Percentiles rank a stretch among this genome's conserved stretches.
Conservation (phyloP, 768 basidiomycete genomes). For the Chalciporus piperatus region DNA sequence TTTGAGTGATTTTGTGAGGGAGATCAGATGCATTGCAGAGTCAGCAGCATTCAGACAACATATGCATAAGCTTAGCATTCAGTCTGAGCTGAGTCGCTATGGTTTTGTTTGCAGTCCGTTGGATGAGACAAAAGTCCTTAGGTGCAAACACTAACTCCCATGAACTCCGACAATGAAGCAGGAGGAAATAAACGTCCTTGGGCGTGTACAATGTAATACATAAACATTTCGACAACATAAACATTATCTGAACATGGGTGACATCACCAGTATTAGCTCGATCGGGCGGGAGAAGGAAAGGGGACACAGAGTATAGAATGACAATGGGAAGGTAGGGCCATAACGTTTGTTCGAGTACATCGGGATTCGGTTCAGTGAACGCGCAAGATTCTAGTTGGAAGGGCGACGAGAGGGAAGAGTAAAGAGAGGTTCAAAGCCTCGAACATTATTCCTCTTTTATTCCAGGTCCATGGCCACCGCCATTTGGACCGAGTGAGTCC, state of each 20-base stretch:
- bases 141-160: no score
- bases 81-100: no score
- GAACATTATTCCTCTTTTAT: constrained; percentile 28
- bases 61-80: no score
- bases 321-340: not conserved
- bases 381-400: constrained; percentile 1
- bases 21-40: no score
- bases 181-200: constrained; percentile 5
- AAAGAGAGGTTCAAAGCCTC: not conserved
- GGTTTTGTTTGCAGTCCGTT: no score
- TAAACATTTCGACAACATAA: constrained; percentile 2
- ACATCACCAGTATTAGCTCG: constrained; percentile 7
- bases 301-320: not conserved
- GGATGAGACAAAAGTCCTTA: not conserved
- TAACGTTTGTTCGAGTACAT: not conserved
- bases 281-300: not conserved
- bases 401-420: not conserved
- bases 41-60: no score
- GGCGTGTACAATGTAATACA: constrained; percentile 8
- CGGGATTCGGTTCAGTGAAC: not conserved
- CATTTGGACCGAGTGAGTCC: constrained; percentile 14
- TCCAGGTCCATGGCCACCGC: constrained; percentile 16
- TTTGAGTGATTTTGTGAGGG: no score
- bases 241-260: constrained; percentile 2
- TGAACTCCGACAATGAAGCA: no score